Evolutionary conservation across 352 stramenopile genomes (phyloP), one percentile per base, ranked within the genome.

Genomic region (Phytopythium ostracodes): DNA sequence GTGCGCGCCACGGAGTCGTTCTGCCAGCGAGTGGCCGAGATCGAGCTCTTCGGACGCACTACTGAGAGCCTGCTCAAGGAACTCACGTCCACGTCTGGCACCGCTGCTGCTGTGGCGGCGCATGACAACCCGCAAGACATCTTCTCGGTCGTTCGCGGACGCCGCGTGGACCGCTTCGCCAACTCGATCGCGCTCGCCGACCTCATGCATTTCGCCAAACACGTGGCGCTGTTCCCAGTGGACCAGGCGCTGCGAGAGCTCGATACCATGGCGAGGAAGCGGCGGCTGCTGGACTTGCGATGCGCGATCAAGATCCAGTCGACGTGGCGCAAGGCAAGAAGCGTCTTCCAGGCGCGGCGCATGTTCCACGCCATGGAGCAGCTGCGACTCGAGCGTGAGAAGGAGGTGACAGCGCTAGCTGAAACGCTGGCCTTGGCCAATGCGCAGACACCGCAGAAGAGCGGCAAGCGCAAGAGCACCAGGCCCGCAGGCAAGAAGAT

Each of bases 121-220:
- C 52, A 11, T 27, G 44, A 66, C 9, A 58, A 44, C 43, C 29
- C 56, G 57, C 29, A 49, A n/a, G 62, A 86, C n/a, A 73, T 87
- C 20, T 77, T 87, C 56, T 75, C 72, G 36, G 53, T 80, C 24
- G 63, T 79, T 27, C 79, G 72, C 40, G 66, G 60, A 8, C 64
- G 64, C 27, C 54, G 67, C 12, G 54, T 35, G 35, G 59, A 72
- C 31, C 40, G 59, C 2, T 59, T 72, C 36, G 62, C 59, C 59
- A 76, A 54, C 29, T 73, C 62, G 42, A 89, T 91, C 24, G 68
- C 70, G 10, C 87, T 91, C 44, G 67, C 61, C 15, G 76, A 89
- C 31, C 60, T 91, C 6, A 81, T 89, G 56, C 75, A 77, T 5
- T 91, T 85, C 49, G 76, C 78, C 27, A 88, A 89, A 60, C 76